Evolutionary conservation across 495 filamentous ascomycete genomes (phyloP), one percentile per base, ranked within the genome.

Genomic region (Parachaetomium inaequale): DNA sequence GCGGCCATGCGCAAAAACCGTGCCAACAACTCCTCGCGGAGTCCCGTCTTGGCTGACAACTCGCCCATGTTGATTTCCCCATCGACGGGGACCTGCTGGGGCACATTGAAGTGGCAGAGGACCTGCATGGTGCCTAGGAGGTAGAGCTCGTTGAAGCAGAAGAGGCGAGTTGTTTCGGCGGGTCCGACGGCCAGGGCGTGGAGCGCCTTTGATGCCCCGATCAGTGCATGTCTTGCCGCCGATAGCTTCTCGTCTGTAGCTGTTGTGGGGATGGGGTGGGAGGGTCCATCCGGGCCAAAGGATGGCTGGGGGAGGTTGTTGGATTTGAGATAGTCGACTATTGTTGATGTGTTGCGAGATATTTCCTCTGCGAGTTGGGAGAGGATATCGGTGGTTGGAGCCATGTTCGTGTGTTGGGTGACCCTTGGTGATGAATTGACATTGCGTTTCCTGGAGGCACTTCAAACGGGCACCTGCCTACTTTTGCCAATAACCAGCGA

Each of bases 1-100:
- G 74, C 66, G 19, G 74, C 74, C 65, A 74, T 72, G 2, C 74
- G 68, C 28, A 78, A 26, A 29, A 71, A 68, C 3, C 75, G 70
- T 12, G 67, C 64, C 17, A 76, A 58, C 15, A 73, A 45, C 12
- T 55, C 55, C 50, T 72, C 62, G 15, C 59, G 60, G 29, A 78
- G 51, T 5, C 63, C 59, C 3, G 68, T 61, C 15, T 47, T 66
- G 25, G 47, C 46, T 3, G 72, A 59, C 17, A 76, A 65, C 23
- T 74, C 66, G 14, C 38, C 36, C 17, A 68, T 49, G 2, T 66
- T 63, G 56, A 75, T 73, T 36, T 52, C 55, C 15, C 61, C 68
- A 1, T 57, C 50, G 0, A 68, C 38, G 14, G 74, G 74, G 6
- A 76, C 72, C n/a, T 62, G 62, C 53, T 73, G 66, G 0, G 74